A percentile compares a stretch with the other conserved stretches of the same genome.
Conservation (phyloP, 768 basidiomycete genomes). For the Tephrocybe rancida region DNA sequence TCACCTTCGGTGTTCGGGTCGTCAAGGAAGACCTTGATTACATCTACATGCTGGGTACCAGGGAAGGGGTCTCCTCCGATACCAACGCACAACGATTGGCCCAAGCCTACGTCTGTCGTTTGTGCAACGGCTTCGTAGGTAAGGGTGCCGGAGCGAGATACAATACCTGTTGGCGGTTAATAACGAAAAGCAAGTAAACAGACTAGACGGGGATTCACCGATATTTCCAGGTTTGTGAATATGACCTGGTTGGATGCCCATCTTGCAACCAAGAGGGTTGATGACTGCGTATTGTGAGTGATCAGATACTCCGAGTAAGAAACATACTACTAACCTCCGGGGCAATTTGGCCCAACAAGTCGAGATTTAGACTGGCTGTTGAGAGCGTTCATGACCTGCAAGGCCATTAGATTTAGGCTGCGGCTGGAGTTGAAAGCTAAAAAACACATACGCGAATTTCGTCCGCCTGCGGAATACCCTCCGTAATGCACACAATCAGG, state of each 20-base stretch:
- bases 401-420: not conserved
- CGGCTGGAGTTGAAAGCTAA: slow-evolving; percentile 2
- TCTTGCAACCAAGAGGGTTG: slow-evolving; percentile 97
- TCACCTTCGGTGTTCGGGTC: slow-evolving; percentile 92
- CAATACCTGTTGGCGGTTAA: no score
- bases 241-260: slow-evolving; percentile 98
- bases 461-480: slow-evolving; percentile 97
- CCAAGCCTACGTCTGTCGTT: slow-evolving; percentile 93
- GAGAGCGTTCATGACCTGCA: slow-evolving; percentile 88
- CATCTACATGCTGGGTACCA: slow-evolving; percentile 94
- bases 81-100: slow-evolving; percentile 94
- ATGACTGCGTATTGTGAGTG: slow-evolving; percentile 55
- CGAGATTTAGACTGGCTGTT: slow-evolving; percentile 93
- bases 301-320: not conserved
- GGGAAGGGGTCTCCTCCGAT: slow-evolving; percentile 99
- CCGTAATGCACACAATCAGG: slow-evolving; percentile 97
- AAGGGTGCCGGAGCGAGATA: slow-evolving; percentile 92
- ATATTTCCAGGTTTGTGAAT: slow-evolving; percentile 97
- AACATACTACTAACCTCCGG: slow-evolving; percentile 55
- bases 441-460: slow-evolving; percentile 78
- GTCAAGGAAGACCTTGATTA: slow-evolving; percentile 93
- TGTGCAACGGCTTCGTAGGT: slow-evolving; percentile 99
- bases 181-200: no score
- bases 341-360: slow-evolving; percentile 98
- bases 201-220: slow-evolving; percentile 48